phyloP scores from a whole-genome alignment of 345 rosid genomes.

The Sonneratia caseolaris region DNA sequence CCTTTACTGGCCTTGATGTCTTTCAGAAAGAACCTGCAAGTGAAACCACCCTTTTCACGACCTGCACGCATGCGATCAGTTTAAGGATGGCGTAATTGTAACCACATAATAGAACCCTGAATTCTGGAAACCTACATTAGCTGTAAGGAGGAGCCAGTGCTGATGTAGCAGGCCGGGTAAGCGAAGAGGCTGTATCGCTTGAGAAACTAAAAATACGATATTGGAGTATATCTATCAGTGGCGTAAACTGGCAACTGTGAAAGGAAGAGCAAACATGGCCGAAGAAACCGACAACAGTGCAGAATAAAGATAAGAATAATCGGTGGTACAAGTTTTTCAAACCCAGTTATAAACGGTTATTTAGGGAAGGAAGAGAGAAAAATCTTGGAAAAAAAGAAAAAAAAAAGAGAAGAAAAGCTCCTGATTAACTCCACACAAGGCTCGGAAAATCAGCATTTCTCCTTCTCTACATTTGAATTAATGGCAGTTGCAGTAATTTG shows the following conservation, averaged over 20 bases:
- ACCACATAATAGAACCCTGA: neutral
- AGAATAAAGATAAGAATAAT: neutral
- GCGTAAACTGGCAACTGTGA: neutral
- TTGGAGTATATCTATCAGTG: neutral
- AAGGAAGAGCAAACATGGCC: neutral
- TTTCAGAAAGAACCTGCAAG: slow-evolving; percentile 47
- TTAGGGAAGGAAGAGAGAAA: too few species aligned
- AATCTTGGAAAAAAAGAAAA: neutral
- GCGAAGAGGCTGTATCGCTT: neutral
- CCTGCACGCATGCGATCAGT: neutral
- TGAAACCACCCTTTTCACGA: neutral
- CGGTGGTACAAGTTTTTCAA: neutral
- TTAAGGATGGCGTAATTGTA: neutral
- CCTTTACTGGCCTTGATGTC: too few species aligned
- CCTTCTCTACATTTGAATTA: neutral
- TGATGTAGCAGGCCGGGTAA: too few species aligned
- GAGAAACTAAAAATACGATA: neutral
- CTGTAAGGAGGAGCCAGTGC: too few species aligned
- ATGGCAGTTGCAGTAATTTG: too few species aligned
- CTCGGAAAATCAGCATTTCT: neutral
- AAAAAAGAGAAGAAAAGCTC: too few species aligned
- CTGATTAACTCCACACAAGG: neutral
- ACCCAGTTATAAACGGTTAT: neutral
- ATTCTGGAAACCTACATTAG: too few species aligned
- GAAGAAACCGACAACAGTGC: neutral